Evolutionary conservation across 2,329 filamentous ascomycete species (phyloP), one percentile per base, ranked within the genome.

Genomic region (Exophiala calicioides): DNA sequence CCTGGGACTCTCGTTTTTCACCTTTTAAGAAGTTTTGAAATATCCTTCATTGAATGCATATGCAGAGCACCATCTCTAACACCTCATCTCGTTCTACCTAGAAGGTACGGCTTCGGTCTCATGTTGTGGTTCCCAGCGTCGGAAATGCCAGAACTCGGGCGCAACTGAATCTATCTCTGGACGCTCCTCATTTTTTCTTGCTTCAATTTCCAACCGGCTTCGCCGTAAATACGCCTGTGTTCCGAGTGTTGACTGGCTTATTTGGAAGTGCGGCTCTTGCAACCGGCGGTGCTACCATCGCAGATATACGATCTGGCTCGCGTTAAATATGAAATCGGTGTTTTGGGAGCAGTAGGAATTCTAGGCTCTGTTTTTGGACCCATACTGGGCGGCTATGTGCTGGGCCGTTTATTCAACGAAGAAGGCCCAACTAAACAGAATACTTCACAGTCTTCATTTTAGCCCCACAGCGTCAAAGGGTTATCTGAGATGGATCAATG

Each of bases 191-290:
- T 74, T 3, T 79, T 79, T 58, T 75, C 29, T 66, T 75, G 26
- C 64, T 81, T 38, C 67, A 76, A 33, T 64, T 77, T 5, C 70
- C 67, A 1, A 70, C 71, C 3, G 66, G 70, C 3, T 65, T 73
- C 15, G 71, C 72, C 0, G 64, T 63, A 23, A 79, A 78, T 52
- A 71, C 79, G 35, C 72, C 69, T 4, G 72, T 68, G 3, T 71
- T 80, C 24, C 72, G 77, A 6, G 78, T 78, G 55, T 45, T 79
- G 0, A 72, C 71, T 0, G 76, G 75, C 1, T 76, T 79, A 56
- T 67, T 76, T 53, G 74, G 74, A 1, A 66, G 62, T 1, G 71
- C 72, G 0, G 64, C 65, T 0, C 64, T 75, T 1, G 72, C 72
- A 0, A 75, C 69, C 0, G 71, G 71, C 1, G 72, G 65, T 24